Evolutionary conservation across 306 rosid genomes (phyloP).

Genomic region (Geum urbanum): DNA sequence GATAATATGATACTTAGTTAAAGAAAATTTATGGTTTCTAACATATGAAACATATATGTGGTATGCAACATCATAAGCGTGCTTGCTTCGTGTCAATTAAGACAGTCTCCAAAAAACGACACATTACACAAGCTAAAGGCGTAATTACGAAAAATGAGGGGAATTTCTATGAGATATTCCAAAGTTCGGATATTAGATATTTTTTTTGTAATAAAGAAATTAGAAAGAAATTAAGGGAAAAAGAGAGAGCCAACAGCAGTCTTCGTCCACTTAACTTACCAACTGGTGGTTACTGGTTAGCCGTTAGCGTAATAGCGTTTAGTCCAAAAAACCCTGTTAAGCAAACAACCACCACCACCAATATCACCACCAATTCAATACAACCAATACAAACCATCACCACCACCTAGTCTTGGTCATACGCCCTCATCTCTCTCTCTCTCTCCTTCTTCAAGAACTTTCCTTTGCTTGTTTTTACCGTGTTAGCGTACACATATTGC

Average conservation of each 20-base stretch:
- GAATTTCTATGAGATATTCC: too few species aligned
- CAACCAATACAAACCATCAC: background rate
- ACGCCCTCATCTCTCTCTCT: too few species aligned
- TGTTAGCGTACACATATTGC: slow-evolving; percentile 27
- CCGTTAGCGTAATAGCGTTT: slow-evolving; percentile 23
- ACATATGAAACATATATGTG: too few species aligned
- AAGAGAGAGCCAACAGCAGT: background rate
- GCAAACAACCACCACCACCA: slow-evolving; percentile 56
- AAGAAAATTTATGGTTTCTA: too few species aligned
- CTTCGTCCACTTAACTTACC: slow-evolving; percentile 34
- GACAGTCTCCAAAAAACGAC: too few species aligned
- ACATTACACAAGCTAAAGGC: too few species aligned
- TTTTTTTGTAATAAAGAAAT: too few species aligned
- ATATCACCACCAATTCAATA: slow-evolving; percentile 10
- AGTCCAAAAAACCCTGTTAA: slow-evolving; percentile 46
- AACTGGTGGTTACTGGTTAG: slow-evolving; percentile 65
- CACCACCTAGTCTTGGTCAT: background rate
- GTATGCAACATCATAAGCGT: too few species aligned
- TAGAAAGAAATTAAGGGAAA: background rate
- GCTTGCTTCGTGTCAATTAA: too few species aligned
- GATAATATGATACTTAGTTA: too few species aligned
- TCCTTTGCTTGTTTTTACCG: slow-evolving; percentile 28
- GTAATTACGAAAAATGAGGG: too few species aligned
- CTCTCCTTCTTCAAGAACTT: slow-evolving; percentile 22
- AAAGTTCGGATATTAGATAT: too few species aligned